Percentiles rank a stretch among this genome's conserved stretches.
phyloP scores from a whole-genome alignment of 768 basidiomycete species.

The Roridomyces roridus region DNA sequence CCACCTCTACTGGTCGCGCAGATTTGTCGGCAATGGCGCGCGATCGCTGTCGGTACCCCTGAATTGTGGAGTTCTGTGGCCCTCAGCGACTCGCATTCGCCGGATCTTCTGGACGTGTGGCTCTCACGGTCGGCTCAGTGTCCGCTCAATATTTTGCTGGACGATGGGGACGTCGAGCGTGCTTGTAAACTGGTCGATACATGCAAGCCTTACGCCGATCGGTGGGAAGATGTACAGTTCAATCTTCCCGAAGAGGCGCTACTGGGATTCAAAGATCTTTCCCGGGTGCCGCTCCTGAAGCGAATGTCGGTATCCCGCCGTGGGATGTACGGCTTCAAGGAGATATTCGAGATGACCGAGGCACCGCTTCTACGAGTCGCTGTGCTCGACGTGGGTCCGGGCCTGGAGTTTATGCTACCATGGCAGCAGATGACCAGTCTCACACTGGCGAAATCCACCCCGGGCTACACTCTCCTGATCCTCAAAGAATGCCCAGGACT shows the following conservation, averaged over 20 bases:
- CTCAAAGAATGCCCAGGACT: not conserved
- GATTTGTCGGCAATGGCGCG: not conserved
- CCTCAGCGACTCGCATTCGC: slow-evolving; percentile 4
- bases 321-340: not conserved
- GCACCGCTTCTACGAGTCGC: not conserved
- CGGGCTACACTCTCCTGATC: not conserved
- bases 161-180: not conserved
- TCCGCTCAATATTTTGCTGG: slow-evolving; percentile 6
- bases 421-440: slow-evolving; percentile 6
- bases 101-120: slow-evolving; percentile 2
- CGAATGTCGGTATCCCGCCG: not conserved
- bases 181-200: not conserved
- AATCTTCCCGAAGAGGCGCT: not conserved
- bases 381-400: not conserved
- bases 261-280: not conserved
- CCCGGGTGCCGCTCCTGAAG: not conserved
- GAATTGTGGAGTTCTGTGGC: slow-evolving; percentile 12
- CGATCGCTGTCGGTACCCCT: no score
- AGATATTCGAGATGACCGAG: not conserved
- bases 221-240: slow-evolving; percentile 4
- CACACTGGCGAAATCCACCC: not conserved
- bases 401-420: not conserved
- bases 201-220: not conserved
- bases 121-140: not conserved
- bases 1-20: not conserved